Evolutionary conservation across 73 alveolate species (phyloP).

Genomic region (Paramecium sonneborni): DNA sequence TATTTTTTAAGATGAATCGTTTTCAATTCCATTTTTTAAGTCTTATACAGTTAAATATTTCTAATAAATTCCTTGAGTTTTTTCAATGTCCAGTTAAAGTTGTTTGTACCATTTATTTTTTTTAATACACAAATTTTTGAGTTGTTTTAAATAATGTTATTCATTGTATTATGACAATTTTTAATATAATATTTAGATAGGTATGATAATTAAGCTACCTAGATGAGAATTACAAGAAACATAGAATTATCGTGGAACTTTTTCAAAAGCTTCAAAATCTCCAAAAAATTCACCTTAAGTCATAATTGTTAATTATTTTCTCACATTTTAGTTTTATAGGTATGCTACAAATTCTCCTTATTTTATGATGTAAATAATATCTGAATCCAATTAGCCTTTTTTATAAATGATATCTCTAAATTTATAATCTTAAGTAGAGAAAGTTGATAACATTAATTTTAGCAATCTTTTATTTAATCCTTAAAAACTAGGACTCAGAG

Average conservation of each 20-base stretch:
- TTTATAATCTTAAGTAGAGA: background rate
- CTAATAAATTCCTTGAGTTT: background rate
- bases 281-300: slow-evolving; percentile 26
- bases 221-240: background rate
- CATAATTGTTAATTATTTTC: background rate
- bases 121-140: background rate
- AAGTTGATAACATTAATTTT: background rate
- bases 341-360: slow-evolving; percentile 16
- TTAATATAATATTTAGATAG: background rate
- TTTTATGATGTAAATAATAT: background rate
- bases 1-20: background rate
- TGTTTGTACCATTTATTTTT: background rate
- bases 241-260: background rate
- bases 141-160: background rate
- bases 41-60: background rate
- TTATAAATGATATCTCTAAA: background rate
- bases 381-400: background rate
- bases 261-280: slow-evolving; percentile 27
- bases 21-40: background rate
- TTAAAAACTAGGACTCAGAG: background rate
- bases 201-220: background rate
- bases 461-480: background rate
- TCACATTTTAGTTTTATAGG: background rate
- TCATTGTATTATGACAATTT: background rate
- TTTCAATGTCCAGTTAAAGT: background rate